A percentile compares a stretch with the other conserved stretches of the same genome.
phyloP scores from a whole-genome alignment of 2,329 filamentous ascomycete species.

The Fusarium neocosmosporiellum region DNA sequence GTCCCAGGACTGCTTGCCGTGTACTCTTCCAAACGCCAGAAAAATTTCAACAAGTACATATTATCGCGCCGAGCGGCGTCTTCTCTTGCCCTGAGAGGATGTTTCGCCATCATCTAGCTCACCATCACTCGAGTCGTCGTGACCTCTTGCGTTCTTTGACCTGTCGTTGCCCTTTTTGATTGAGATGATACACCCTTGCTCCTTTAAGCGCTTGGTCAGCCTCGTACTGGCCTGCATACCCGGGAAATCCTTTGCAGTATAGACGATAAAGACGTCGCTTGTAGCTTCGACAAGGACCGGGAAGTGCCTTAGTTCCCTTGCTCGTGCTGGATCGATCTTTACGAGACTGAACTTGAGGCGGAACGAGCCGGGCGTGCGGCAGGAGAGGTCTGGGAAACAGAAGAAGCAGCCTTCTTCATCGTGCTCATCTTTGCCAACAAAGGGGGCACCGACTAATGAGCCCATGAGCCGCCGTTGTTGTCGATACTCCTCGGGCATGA shows the following conservation, averaged over 20 bases:
- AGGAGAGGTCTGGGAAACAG: conserved; percentile 85
- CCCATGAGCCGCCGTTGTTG: conserved; percentile 84
- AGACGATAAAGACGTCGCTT: conserved; percentile 81
- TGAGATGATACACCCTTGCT: conserved; percentile 85
- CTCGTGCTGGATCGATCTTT: conserved; percentile 71
- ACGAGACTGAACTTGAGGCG: conserved; percentile 79
- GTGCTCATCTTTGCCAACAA: conserved; percentile 79
- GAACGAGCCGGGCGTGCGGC: conserved; percentile 81
- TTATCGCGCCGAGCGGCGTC: conserved; percentile 33
- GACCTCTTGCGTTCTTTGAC: conserved; percentile 50
- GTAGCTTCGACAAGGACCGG: conserved; percentile 64
- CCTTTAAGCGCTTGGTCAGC: conserved; percentile 78
- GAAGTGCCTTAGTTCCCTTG: conserved; percentile 58
- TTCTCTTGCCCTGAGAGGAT: conserved; percentile 36
- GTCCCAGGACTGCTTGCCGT: conserved; percentile 5
- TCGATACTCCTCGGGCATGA: conserved; percentile 77
- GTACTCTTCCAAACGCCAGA: conserved; percentile 31
- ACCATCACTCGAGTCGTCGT: conserved; percentile 60
- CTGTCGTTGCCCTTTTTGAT: conserved; percentile 88
- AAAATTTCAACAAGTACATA: conserved; percentile 12
- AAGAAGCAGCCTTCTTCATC: conserved; percentile 84
- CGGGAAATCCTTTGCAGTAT: conserved; percentile 86
- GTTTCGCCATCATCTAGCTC: conserved; percentile 50
- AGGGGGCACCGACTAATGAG: conserved; percentile 79
- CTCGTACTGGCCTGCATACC: conserved; percentile 84